A percentile compares a stretch with the other conserved stretches of the same genome.
Evolutionary conservation across 345 rosid species (phyloP).

Genomic region (Jatropha curcas): DNA sequence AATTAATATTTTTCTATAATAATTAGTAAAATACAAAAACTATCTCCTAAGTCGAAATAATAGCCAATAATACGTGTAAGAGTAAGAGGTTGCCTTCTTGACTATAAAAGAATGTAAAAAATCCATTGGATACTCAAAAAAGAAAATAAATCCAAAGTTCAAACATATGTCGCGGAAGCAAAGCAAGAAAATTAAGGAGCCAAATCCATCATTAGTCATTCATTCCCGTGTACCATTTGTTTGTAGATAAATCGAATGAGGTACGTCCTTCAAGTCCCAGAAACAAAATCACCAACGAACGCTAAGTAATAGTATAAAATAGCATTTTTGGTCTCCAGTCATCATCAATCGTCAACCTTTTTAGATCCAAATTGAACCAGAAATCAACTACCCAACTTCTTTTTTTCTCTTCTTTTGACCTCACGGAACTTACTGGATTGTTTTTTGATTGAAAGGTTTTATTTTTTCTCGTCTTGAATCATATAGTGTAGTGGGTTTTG

Average conservation of each 20-base stretch:
- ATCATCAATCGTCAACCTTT: constrained; percentile 34
- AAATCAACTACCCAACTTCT: constrained; percentile 33
- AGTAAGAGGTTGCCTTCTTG: no score
- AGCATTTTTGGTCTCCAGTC: constrained; percentile 49
- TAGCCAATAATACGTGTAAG: no score
- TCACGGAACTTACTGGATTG: constrained; percentile 14
- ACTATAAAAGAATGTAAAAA: background rate
- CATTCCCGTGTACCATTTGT: background rate
- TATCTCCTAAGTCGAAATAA: no score
- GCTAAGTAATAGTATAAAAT: background rate
- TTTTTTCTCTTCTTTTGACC: constrained; percentile 15
- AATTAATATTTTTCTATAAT: no score
- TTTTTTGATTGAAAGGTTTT: background rate
- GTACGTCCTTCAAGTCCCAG: no score
- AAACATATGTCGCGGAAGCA: background rate
- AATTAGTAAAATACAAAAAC: no score
- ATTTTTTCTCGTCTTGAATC: constrained; percentile 5
- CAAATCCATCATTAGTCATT: background rate
- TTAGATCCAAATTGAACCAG: constrained; percentile 43
- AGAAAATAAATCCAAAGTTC: background rate
- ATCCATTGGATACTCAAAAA: background rate
- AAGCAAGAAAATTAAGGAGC: background rate
- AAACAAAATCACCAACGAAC: background rate
- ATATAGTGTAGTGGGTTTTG: constrained; percentile 16
- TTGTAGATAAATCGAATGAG: background rate